These are phyloP conservation scores for Aureobasidium sp. DNA, from an alignment of 2,329 filamentous ascomycete genomes.

Conservation along the genomic window DNA sequence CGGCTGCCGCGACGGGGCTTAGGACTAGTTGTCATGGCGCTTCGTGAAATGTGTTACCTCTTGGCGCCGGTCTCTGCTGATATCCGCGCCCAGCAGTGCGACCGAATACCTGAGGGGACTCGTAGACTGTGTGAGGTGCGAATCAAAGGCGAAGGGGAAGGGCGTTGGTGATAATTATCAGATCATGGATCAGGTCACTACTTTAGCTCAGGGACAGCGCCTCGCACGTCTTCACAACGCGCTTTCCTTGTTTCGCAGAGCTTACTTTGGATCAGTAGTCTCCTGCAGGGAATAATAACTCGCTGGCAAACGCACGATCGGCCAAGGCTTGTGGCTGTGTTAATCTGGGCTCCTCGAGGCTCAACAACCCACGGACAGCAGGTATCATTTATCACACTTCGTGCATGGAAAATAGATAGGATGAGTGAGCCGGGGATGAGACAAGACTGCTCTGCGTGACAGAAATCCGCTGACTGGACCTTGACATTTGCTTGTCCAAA, in stretches of 20 bases:
- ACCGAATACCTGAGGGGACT: background rate
- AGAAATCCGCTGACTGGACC: background rate
- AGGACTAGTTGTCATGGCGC: slow-evolving; percentile 15
- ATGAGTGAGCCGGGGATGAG: too few relatives aligned
- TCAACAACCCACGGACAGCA: background rate
- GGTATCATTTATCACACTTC: background rate
- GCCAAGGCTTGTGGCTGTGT: slow-evolving; percentile 11
- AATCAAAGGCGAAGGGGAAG: background rate
- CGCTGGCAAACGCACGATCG: slow-evolving; percentile 7
- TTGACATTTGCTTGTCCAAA: background rate
- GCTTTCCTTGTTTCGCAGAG: background rate
- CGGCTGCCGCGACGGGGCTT: slow-evolving; percentile 13
- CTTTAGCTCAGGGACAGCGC: background rate
- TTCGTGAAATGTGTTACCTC: background rate
- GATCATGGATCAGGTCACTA: background rate
- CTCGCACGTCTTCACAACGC: slow-evolving; percentile 4
- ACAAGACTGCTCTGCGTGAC: too few relatives aligned
- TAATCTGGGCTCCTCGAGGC: background rate
- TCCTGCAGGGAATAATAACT: background rate
- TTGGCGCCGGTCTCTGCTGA: background rate
- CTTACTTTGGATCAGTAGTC: background rate
- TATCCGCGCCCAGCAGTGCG: background rate
- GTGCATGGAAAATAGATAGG: too few relatives aligned
- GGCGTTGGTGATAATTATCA: background rate
- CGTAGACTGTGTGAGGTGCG: background rate